Percentiles rank a stretch among this genome's conserved stretches.
Conservation (phyloP, 805 yeast genomes). For the Tetrapisispora taiwanensis region DNA sequence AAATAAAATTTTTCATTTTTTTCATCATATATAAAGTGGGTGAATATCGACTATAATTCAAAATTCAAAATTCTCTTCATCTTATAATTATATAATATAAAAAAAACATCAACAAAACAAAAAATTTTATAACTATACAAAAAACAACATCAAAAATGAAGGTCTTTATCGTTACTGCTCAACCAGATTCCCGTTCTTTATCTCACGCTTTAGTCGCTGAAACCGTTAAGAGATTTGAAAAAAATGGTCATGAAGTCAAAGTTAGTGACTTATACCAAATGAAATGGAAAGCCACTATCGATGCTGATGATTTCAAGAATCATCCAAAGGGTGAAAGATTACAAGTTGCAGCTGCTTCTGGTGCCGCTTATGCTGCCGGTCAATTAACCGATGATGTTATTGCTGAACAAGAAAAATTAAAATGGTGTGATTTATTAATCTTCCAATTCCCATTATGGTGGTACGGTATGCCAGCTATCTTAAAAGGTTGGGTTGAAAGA, state of each 20-base stretch:
- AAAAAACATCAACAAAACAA: not conserved
- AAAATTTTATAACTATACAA: not conserved
- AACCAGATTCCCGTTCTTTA: constrained; percentile 15
- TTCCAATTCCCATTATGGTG: constrained; percentile 27
- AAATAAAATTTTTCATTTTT: no score
- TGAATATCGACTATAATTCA: no score
- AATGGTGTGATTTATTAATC: constrained; percentile 25
- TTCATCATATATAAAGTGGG: no score
- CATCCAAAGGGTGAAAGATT: constrained; percentile 9
- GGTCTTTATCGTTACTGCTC: constrained; percentile 16
- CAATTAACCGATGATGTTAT: constrained; percentile 22
- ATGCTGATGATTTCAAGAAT: constrained; percentile 10
- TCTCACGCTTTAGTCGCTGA: constrained; percentile 8
- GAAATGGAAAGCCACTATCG: constrained; percentile 14
- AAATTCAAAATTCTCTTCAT: no score
- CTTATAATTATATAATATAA: no score
- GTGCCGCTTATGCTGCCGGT: constrained; percentile 6
- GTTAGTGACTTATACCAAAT: constrained; percentile 15
- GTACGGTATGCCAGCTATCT: constrained; percentile 26
- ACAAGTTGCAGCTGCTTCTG: constrained; percentile 13
- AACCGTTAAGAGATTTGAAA: constrained; percentile 7
- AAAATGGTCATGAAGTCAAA: constrained; percentile 15
- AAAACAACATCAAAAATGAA: constrained; percentile 5
- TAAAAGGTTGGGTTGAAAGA: constrained; percentile 26
- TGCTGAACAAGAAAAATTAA: constrained; percentile 21